These are phyloP conservation scores for Colletotrichum magnum DNA, from an alignment of 2,329 filamentous ascomycete species.

Conservation along the genomic window DNA sequence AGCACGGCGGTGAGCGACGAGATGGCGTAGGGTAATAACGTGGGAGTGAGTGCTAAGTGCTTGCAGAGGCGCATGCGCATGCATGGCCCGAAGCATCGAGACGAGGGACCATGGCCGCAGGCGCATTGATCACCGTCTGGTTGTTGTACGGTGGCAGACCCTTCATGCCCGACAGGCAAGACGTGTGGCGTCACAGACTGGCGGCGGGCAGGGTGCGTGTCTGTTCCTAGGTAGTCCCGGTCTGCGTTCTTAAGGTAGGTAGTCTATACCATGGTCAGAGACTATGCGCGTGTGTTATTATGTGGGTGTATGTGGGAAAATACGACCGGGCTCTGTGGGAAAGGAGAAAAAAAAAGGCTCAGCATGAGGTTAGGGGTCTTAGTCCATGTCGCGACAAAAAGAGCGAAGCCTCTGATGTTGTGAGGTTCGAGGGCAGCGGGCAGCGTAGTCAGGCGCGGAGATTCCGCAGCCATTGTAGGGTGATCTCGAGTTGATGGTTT, in stretches of 20 bases:
- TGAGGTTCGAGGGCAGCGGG: not conserved
- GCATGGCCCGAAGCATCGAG: conserved; percentile 4
- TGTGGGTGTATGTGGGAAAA: too few relatives aligned
- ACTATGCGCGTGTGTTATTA: too few relatives aligned
- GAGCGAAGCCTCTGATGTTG: too few relatives aligned
- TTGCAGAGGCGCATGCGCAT: conserved; percentile 14
- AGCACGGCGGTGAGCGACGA: conserved; percentile 9
- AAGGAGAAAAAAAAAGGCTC: too few relatives aligned
- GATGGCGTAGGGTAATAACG: conserved; percentile 13
- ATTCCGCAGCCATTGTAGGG: conserved; percentile 4
- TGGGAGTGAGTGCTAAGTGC: conserved; percentile 16
- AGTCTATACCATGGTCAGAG: too few relatives aligned
- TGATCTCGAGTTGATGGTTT: conserved; percentile 28
- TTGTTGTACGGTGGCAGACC: conserved; percentile 13
- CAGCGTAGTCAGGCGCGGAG: conserved; percentile 10
- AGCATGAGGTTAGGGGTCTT: too few relatives aligned
- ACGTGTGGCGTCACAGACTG: conserved; percentile 37
- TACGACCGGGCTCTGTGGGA: too few relatives aligned
- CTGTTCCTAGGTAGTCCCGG: too few relatives aligned
- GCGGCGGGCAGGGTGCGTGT: conserved; percentile 7
- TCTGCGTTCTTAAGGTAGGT: too few relatives aligned
- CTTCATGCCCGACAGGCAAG: conserved; percentile 29
- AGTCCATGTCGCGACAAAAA: too few relatives aligned
- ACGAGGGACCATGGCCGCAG: conserved; percentile 8
- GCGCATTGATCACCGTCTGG: conserved; percentile 30